Percentiles rank a stretch among this genome's conserved stretches.
These are phyloP conservation scores for Quercus parvula DNA, from an alignment of 306 rosid genomes.

Conservation along the genomic window DNA sequence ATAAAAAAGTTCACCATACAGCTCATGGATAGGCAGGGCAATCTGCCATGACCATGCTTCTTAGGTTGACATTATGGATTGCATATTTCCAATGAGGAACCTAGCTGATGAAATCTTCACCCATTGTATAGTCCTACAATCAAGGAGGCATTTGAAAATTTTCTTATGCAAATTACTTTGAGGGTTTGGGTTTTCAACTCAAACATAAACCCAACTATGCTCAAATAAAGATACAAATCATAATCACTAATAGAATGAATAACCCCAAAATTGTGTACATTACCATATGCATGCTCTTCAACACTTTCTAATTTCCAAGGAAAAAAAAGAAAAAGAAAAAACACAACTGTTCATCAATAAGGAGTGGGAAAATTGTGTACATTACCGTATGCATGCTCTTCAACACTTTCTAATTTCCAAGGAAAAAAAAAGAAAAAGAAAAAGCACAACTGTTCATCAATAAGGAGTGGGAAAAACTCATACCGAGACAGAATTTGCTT, in stretches of 20 bases:
- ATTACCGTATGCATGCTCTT: not conserved
- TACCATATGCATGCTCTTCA: not conserved
- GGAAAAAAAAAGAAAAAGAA: too few relatives aligned
- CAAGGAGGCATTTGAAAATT: not conserved
- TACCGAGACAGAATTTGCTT: slow-evolving; percentile 79
- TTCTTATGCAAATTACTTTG: not conserved
- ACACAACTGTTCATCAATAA: not conserved
- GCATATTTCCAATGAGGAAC: not conserved
- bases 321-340: not conserved
- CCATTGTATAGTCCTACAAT: not conserved
- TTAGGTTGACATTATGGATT: not conserved
- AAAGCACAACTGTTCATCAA: not conserved
- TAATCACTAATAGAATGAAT: not conserved
- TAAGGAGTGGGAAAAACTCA: not conserved
- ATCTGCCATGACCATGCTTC: too few relatives aligned
- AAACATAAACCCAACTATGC: not conserved
- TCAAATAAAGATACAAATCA: not conserved
- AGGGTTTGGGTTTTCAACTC: not conserved
- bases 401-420: not conserved
- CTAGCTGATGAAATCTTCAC: not conserved
- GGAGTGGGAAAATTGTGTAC: not conserved
- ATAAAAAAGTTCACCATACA: too few relatives aligned
- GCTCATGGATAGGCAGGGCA: too few relatives aligned
- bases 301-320: not conserved
- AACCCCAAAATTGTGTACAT: not conserved